A percentile compares a stretch with the other conserved stretches of the same genome.
Conservation (phyloP, 495 filamentous ascomycete genomes). For the Saxispiralis lemnorum region DNA sequence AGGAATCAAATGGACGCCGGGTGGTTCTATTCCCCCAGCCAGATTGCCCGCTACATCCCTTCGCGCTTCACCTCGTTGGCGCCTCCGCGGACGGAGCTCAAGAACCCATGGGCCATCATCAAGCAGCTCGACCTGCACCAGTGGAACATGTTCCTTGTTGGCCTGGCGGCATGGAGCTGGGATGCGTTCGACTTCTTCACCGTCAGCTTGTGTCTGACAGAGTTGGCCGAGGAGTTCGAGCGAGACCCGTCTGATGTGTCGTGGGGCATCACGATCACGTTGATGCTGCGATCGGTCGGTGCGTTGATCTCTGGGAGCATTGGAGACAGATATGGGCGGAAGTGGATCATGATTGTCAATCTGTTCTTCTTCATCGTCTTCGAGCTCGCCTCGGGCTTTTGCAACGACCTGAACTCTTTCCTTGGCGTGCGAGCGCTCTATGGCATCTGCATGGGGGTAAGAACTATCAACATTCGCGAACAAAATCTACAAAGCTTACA, state of each 20-base stretch:
- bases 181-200: conserved; percentile 30
- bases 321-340: conserved; percentile 37
- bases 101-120: conserved; percentile 22
- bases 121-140: conserved; percentile 23
- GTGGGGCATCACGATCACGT: conserved; percentile 21
- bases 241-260: conserved; percentile 23
- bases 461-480: background rate
- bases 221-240: conserved; percentile 22
- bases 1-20: conserved; percentile 27
- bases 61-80: conserved; percentile 22
- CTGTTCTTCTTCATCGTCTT: conserved; percentile 17
- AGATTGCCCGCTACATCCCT: conserved; percentile 24
- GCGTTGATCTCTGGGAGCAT: conserved; percentile 17
- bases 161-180: conserved; percentile 23
- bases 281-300: conserved; percentile 22
- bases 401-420: conserved; percentile 13
- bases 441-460: conserved; percentile 21
- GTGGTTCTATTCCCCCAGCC: conserved; percentile 27
- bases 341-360: conserved; percentile 33
- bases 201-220: conserved; percentile 25
- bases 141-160: conserved; percentile 28
- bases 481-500: no score
- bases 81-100: conserved; percentile 17
- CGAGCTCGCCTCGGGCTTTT: conserved; percentile 20
- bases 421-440: conserved; percentile 18